Evolutionary conservation across 1,139 yeast species (phyloP).

Genomic region (Pichia sp.): DNA sequence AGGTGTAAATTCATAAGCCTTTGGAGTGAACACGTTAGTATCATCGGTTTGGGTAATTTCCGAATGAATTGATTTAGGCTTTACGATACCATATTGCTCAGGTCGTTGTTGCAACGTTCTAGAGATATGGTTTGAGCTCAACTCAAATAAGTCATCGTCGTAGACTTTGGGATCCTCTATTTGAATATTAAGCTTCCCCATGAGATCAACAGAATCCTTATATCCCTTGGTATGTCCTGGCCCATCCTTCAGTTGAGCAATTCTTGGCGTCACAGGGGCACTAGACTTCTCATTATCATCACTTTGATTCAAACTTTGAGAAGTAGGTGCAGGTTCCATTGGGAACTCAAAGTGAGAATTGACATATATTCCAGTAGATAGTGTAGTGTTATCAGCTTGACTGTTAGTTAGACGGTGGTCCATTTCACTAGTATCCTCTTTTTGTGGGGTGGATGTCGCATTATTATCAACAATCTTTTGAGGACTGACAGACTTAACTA

Average conservation of each 20-base stretch:
- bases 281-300: background rate
- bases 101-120: background rate
- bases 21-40: background rate
- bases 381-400: conserved; percentile 10
- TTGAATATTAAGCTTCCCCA: conserved; percentile 12
- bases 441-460: background rate
- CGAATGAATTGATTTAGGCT: conserved; percentile 1
- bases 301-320: background rate
- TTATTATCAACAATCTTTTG: background rate
- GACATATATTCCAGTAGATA: conserved; percentile 24
- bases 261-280: conserved; percentile 4
- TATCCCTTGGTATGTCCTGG: conserved; percentile 4
- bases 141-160: conserved; percentile 18
- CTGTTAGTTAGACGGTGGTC: background rate
- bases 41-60: background rate
- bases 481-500: background rate
- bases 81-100: background rate
- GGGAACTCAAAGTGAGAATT: conserved; percentile 28
- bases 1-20: background rate
- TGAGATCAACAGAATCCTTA: conserved; percentile 16
- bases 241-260: conserved; percentile 10
- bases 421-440: background rate
- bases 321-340: conserved; percentile 8
- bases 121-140: background rate
- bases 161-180: conserved; percentile 2